phyloP scores from a whole-genome alignment of 2,329 filamentous ascomycete species.

The Trichoderma sp. region DNA sequence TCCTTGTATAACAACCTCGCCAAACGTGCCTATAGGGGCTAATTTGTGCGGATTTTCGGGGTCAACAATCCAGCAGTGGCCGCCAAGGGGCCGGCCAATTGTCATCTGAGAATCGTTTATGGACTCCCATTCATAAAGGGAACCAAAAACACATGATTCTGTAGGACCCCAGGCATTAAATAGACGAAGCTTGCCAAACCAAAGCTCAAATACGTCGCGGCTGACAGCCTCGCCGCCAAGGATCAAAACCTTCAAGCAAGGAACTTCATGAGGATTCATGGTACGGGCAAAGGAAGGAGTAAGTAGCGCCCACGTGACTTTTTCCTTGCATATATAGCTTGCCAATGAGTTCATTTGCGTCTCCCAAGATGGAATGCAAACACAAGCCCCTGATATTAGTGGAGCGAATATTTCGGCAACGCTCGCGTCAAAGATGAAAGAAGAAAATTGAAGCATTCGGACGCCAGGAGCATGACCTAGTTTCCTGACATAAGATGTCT shows the following conservation, averaged over 20 bases:
- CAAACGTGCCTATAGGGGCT: conserved; percentile 10
- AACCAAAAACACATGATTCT: conserved; percentile 17
- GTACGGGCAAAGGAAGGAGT: conserved; percentile 18
- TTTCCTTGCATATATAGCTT: neutral
- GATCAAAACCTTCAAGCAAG: conserved; percentile 13
- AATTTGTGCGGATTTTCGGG: conserved; percentile 2
- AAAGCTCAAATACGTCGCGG: conserved; percentile 17
- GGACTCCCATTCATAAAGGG: conserved; percentile 15
- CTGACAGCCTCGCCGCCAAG: conserved; percentile 19
- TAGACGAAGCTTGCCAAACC: conserved; percentile 17
- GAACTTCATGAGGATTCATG: conserved; percentile 23
- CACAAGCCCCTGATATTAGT: conserved; percentile 15
- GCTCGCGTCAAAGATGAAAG: conserved; percentile 17
- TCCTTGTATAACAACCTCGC: conserved; percentile 17
- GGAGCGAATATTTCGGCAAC: conserved; percentile 15
- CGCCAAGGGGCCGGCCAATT: conserved; percentile 13
- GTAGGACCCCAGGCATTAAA: conserved; percentile 18
- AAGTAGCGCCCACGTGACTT: conserved; percentile 17
- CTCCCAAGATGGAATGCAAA: conserved; percentile 20
- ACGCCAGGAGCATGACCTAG: conserved; percentile 9
- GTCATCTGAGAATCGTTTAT: conserved; percentile 12
- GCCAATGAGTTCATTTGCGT: conserved; percentile 11
- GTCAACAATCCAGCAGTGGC: conserved; percentile 20
- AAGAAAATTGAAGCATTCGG: conserved; percentile 18
- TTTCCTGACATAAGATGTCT: neutral